These are phyloP conservation scores for Colletotrichum shisoi DNA, from an alignment of 2,329 filamentous ascomycete species.

Conservation along the genomic window DNA sequence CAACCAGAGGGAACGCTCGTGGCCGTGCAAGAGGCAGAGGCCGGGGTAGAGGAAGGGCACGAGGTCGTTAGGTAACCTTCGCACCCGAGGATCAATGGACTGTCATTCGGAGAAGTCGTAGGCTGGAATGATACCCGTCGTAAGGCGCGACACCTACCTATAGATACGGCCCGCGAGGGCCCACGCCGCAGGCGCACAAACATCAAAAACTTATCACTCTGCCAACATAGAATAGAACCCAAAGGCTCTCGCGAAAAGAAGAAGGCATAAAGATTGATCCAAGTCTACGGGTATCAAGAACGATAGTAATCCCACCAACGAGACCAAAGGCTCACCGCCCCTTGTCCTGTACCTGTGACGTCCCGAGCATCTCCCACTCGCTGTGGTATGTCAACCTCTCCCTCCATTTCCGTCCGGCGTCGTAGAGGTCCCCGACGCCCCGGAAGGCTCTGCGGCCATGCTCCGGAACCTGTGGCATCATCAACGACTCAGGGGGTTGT, in stretches of 20 bases:
- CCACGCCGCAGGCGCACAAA: neutral
- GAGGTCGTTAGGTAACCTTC: constrained; percentile 15
- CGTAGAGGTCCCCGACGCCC: constrained; percentile 50
- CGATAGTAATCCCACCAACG: neutral
- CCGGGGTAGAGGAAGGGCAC: constrained; percentile 39
- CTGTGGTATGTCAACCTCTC: constrained; percentile 48
- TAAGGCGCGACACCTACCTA: constrained; percentile 14
- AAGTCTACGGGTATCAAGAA: constrained; percentile 36
- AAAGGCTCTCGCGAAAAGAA: neutral
- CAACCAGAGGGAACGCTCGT: constrained; percentile 49
- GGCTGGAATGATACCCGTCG: constrained; percentile 32
- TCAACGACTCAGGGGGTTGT: constrained; percentile 49
- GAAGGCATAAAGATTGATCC: constrained; percentile 4
- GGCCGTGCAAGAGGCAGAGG: constrained; percentile 49
- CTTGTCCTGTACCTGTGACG: constrained; percentile 8
- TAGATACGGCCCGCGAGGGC: neutral
- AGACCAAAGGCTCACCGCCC: constrained; percentile 8
- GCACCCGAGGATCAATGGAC: neutral
- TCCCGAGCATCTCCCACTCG: constrained; percentile 54
- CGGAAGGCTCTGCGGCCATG: constrained; percentile 44
- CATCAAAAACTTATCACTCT: neutral
- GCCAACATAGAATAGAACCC: neutral
- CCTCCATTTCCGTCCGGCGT: constrained; percentile 53
- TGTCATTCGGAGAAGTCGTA: constrained; percentile 10
- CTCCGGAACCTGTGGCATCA: constrained; percentile 46